Base-by-base conservation (phyloP, 306 rosid species). In the Sicyos edulis region DNA sequence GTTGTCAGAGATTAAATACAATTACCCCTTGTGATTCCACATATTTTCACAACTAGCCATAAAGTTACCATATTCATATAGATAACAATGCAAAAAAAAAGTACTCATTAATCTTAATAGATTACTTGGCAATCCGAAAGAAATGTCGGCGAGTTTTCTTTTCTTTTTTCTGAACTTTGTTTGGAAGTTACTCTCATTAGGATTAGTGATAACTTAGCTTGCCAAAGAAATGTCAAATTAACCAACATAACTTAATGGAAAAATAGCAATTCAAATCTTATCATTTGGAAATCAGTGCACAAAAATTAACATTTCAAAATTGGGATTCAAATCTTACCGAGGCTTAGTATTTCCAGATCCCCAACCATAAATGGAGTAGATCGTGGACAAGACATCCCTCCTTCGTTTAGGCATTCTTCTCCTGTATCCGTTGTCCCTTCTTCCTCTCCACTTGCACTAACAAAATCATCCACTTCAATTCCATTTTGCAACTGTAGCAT, bases 401-500 rank as follows among this genome's bases (percentile, higher is more conserved):
- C 76, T 56, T 82, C 91, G 59, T 86, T 79, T 59, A 73, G 71
- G 84, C 80, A 80, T 75, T 87, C 95, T 62, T 88, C 97, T 70
- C 86, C 87, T 44, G 91, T 89, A 83, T 86, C 92, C 81, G 95
- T 67, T 80, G 81, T 80, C 47, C 78, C 82, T 71, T 86, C 93
- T 69, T 88, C 96, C 74, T 89, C 96, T 77, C 83, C 95, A 78
- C 88, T 86, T 80, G 69, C 79, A 78, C 80, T 84, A 64, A 79
- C 88, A 78, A 64, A 61, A 61, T 81, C 87, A 78, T 82, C 95
- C 66, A 85, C 78, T 62, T 75, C 79, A 61, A 87, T 86, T 71
- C 88, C 82, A 80, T 85, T 89, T 83, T 80, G 96, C 82, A 91
- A 77, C 59, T 81, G 89, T 78, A 89, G 80, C 99, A 93, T 93